Conservation (phyloP, 805 yeast genomes). For the Zygoascus flipseniorum region DNA sequence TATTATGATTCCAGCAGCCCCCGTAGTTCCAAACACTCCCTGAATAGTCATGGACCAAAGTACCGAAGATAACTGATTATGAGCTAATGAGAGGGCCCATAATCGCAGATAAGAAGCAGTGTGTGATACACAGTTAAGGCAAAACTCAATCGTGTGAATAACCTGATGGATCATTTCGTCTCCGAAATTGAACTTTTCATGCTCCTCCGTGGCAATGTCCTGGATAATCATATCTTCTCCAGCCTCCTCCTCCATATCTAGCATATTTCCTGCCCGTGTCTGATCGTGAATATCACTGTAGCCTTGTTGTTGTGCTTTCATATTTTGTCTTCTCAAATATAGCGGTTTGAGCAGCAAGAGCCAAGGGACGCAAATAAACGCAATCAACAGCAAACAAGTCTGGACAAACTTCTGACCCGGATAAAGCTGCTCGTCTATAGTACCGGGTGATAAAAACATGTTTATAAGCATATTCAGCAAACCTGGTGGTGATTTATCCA, state of each 20-base stretch:
- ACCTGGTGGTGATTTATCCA: slow-evolving; percentile 80
- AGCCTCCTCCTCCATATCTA: slow-evolving; percentile 26
- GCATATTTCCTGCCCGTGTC: slow-evolving; percentile 25
- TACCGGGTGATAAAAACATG: slow-evolving; percentile 93
- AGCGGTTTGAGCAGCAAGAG: slow-evolving; percentile 78
- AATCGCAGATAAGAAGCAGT: slow-evolving; percentile 93
- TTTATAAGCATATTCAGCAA: slow-evolving; percentile 88
- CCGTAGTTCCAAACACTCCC: slow-evolving; percentile 64
- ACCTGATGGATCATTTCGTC: slow-evolving; percentile 96
- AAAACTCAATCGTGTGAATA: slow-evolving; percentile 94
- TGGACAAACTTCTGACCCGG: slow-evolving; percentile 75
- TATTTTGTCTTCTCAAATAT: slow-evolving; percentile 50
- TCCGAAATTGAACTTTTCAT: slow-evolving; percentile 65
- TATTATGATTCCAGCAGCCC: slow-evolving; percentile 56
- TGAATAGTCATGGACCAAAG: slow-evolving; percentile 94
- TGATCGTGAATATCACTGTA: slow-evolving; percentile 43
- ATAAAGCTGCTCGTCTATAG: slow-evolving; percentile 69
- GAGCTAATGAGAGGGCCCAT: slow-evolving; percentile 97
- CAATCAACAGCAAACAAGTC: slow-evolving; percentile 57
- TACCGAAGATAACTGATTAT: slow-evolving; percentile 88
- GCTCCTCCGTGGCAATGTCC: slow-evolving; percentile 33
- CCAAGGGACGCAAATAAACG: slow-evolving; percentile 91
- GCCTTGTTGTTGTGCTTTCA: slow-evolving; percentile 38
- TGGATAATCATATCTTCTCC: slow-evolving; percentile 24
- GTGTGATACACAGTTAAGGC: slow-evolving; percentile 93